These are phyloP conservation scores for Linnemannia zychae DNA, from an alignment of 192 early-diverging fungal species.

Conservation along the genomic window DNA sequence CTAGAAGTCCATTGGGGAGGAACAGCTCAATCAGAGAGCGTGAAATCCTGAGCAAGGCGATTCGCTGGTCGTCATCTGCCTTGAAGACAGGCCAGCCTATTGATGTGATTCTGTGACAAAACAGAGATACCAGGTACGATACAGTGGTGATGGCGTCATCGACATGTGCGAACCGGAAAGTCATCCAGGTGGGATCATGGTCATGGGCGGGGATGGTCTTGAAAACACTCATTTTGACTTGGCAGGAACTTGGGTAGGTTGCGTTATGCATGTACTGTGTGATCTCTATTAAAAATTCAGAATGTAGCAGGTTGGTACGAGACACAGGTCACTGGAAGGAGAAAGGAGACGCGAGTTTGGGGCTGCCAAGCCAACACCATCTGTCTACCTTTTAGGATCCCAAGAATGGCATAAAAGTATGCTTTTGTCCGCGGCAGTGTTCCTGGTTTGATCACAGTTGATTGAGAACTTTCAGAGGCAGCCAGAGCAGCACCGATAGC, in stretches of 20 bases:
- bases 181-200: slow-evolving; percentile 35
- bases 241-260: slow-evolving; percentile 22
- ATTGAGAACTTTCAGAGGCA: slow-evolving; percentile 15
- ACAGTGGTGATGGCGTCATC: slow-evolving; percentile 30
- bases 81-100: slow-evolving; percentile 14
- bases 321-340: neutral
- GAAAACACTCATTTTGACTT: slow-evolving; percentile 30
- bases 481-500: slow-evolving; percentile 14
- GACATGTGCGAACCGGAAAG: slow-evolving; percentile 14
- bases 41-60: neutral
- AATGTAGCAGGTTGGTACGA: neutral
- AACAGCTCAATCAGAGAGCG: slow-evolving; percentile 13
- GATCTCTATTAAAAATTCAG: slow-evolving; percentile 4
- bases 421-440: slow-evolving; percentile 7
- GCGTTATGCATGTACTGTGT: slow-evolving; percentile 1
- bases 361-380: no score
- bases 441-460: neutral
- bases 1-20: slow-evolving; percentile 4
- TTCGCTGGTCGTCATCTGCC: slow-evolving; percentile 23
- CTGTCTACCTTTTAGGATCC: slow-evolving; percentile 26
- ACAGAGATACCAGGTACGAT: slow-evolving; percentile 24
- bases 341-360: neutral
- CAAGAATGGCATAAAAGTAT: slow-evolving; percentile 21
- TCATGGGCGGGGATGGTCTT: slow-evolving; percentile 14
- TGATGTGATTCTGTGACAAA: slow-evolving; percentile 6